Percentiles rank a stretch among this genome's conserved stretches.
phyloP scores from a whole-genome alignment of 108 stramenopile genomes.

The Tribonema minus region DNA sequence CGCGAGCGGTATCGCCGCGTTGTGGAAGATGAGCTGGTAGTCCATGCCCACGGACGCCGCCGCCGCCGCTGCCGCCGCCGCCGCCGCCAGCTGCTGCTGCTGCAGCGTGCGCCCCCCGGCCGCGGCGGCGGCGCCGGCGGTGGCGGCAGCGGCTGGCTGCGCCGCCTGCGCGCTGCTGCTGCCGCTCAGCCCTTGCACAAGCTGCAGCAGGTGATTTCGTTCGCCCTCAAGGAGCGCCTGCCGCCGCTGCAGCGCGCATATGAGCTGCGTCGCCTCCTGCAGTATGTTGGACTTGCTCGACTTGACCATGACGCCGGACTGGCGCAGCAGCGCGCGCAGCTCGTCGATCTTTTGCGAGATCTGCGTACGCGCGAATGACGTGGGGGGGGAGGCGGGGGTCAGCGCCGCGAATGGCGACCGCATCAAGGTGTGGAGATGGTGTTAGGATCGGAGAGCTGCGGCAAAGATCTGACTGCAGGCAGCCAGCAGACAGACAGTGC shows the following conservation, averaged over 20 bases:
- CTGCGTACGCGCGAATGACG: no score
- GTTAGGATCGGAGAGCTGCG: no score
- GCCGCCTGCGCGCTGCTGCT: background rate
- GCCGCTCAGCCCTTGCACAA: background rate
- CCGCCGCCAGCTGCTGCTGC: background rate
- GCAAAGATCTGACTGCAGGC: no score
- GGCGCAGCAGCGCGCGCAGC: constrained; percentile 31
- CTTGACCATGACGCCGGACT: constrained; percentile 33
- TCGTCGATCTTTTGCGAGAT: constrained; percentile 45
- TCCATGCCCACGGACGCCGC: background rate
- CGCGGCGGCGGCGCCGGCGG: background rate
- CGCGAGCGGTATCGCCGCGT: constrained; percentile 33
- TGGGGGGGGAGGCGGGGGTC: no score
- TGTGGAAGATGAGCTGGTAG: constrained; percentile 31
- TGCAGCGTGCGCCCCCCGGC: background rate
- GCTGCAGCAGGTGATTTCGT: background rate
- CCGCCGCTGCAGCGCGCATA: constrained; percentile 30
- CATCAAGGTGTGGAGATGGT: no score
- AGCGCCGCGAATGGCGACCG: no score
- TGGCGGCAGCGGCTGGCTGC: background rate
- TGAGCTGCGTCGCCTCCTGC: constrained; percentile 30
- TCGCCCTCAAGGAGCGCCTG: constrained; percentile 13
- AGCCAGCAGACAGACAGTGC: no score
- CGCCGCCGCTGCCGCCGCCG: background rate
- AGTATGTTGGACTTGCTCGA: constrained; percentile 40